A percentile compares a stretch with the other conserved stretches of the same genome.
These are phyloP conservation scores for Ophiostoma novo-ulmi DNA, from an alignment of 2,329 filamentous ascomycete species.

Conservation along the genomic window DNA sequence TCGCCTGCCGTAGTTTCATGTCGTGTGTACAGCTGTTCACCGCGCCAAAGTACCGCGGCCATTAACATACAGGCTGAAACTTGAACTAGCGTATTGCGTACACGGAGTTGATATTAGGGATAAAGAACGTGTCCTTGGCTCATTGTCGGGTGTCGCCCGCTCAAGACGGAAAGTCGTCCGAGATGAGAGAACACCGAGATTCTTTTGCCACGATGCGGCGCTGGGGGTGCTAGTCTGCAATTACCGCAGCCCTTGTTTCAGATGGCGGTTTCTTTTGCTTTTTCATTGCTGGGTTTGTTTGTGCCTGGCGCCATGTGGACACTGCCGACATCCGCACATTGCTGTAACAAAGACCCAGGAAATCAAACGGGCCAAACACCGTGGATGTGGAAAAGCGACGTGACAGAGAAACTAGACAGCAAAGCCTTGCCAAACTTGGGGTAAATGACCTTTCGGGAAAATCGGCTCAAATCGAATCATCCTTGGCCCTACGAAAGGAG, in stretches of 20 bases:
- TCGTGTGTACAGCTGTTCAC: neutral
- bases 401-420: neutral
- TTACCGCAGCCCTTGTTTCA: neutral
- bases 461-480: neutral
- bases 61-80: neutral
- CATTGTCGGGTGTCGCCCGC: neutral
- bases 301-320: constrained; percentile 2
- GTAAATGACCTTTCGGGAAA: neutral
- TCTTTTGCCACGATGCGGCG: neutral
- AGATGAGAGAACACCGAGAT: neutral
- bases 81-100: too few species aligned
- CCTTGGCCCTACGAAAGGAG: neutral
- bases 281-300: neutral
- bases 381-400: neutral
- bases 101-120: neutral
- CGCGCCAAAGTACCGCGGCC: too few species aligned
- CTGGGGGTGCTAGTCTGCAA: neutral
- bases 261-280: neutral
- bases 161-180: neutral
- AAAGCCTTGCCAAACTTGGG: neutral
- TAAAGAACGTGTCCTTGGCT: neutral
- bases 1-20: neutral
- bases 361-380: neutral
- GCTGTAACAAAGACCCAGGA: neutral
- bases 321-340: neutral